Conservation (phyloP, 2,329 filamentous ascomycete species). For the Mycosphaerella arachidis region DNA sequence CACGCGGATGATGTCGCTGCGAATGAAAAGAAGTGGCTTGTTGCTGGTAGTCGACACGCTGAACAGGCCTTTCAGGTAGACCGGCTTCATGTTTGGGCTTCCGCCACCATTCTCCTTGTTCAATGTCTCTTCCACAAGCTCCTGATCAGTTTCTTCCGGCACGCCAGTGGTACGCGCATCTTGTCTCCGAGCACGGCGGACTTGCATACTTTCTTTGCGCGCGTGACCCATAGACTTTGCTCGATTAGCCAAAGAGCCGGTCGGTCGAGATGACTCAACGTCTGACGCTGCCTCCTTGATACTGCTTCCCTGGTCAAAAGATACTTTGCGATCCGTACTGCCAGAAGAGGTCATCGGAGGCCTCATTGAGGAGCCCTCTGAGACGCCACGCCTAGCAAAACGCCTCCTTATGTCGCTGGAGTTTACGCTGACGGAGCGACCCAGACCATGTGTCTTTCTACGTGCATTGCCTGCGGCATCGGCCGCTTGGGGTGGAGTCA, state of each 20-base stretch:
- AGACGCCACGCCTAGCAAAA: slow-evolving; percentile 51
- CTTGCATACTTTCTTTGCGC: slow-evolving; percentile 86
- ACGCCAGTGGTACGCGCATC: slow-evolving; percentile 65
- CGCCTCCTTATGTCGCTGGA: slow-evolving; percentile 75
- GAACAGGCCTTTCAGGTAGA: slow-evolving; percentile 93
- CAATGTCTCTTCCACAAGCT: slow-evolving; percentile 56
- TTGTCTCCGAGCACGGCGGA: slow-evolving; percentile 61
- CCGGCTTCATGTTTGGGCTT: slow-evolving; percentile 76
- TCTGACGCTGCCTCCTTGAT: slow-evolving; percentile 45
- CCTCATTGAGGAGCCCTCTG: slow-evolving; percentile 47
- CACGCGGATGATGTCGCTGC: slow-evolving; percentile 84
- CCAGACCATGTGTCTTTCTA: slow-evolving; percentile 56
- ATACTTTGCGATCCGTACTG: slow-evolving; percentile 31
- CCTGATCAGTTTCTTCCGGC: slow-evolving; percentile 84
- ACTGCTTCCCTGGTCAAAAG: slow-evolving; percentile 33
- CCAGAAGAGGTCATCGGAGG: slow-evolving; percentile 25
- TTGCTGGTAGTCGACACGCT: slow-evolving; percentile 95
- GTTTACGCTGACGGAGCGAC: slow-evolving; percentile 86
- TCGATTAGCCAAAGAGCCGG: slow-evolving; percentile 60
- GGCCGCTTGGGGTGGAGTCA: slow-evolving; percentile 62
- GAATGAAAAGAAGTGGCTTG: slow-evolving; percentile 80
- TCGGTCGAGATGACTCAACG: slow-evolving; percentile 38
- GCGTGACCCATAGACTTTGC: slow-evolving; percentile 87
- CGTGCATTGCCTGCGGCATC: slow-evolving; percentile 42
- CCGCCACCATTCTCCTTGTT: slow-evolving; percentile 47